Evolutionary conservation across 169 alveolate genomes (phyloP).

Genomic region (Eimeria acervulina): DNA sequence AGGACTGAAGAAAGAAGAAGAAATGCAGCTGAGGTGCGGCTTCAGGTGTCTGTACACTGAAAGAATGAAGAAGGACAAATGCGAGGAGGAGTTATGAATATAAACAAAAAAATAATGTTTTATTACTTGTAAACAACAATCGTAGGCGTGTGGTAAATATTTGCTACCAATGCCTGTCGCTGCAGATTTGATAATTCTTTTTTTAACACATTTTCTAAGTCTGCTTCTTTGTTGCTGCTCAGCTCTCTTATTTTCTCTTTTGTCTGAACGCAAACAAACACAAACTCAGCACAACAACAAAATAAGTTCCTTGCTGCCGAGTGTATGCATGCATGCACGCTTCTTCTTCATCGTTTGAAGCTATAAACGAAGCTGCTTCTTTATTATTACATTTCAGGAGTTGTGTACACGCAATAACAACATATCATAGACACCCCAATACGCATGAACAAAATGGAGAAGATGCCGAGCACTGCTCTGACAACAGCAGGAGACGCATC

Average conservation of each 20-base stretch:
- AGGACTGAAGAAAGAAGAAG: too few relatives aligned
- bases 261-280: neutral
- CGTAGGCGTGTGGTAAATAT: slow-evolving; percentile 12
- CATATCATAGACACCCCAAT: too few relatives aligned
- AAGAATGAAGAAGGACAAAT: too few relatives aligned
- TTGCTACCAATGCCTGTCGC: slow-evolving; percentile 14
- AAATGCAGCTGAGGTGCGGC: too few relatives aligned
- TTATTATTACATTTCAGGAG: neutral
- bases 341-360: neutral
- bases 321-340: neutral
- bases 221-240: neutral
- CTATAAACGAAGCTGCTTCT: neutral
- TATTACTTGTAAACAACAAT: neutral
- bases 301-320: neutral
- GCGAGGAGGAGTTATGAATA: too few relatives aligned
- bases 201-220: neutral
- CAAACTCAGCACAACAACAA: neutral
- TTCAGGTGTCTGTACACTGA: too few relatives aligned
- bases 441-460: too few relatives aligned
- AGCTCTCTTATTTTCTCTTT: slow-evolving; percentile 25
- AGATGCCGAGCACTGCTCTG: too few relatives aligned
- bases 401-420: too few relatives aligned
- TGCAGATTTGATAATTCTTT: slow-evolving; percentile 3
- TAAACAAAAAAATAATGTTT: neutral
- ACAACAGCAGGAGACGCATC: too few relatives aligned